Base-by-base conservation (phyloP, 768 basidiomycete species). In the Daedaleopsis nitida region DNA sequence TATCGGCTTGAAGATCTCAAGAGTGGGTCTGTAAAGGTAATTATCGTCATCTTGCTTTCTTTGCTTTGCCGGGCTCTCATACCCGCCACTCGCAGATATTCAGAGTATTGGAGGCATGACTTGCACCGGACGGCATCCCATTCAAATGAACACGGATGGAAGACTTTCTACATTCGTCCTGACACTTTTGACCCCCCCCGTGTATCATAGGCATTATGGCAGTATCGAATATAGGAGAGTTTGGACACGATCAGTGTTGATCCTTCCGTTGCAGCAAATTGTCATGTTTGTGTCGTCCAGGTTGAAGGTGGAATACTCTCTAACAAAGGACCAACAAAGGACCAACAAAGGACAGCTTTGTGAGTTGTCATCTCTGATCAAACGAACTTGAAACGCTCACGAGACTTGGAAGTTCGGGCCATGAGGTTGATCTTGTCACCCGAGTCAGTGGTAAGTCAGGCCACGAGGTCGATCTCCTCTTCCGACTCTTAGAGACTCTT, bases 1-100 rank as follows among this genome's bases (percentile, higher is more conserved):
- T 96, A 95, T 77, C 83, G 91, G 57, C 75, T 94, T 72, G 93
- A 96, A 44, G 94, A 96, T 78, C 71, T 96, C 68, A 95, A 95
- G 78, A 91, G 86, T 68, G 94, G 94, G 12, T 75, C 78, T 24
- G 83, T 94, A 45, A 89, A 92, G 84, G 92, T 93, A 60, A 65
- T 72, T 66, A 21, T 51, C 38, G 11, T n/a, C 7, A 19, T n/a
- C 13, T 12, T 32, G 12, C 0, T 24, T 54, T 7, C 10, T 5
- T 37, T 59, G 19, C 9, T 47, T 27, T 44, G 13, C 16, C 34
- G 14, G 53, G 23, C 13, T 12, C 44, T 42, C 24, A 32, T 34
- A 11, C 19, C 35, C 9, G 24, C 14, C 19, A 52, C 34, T 34
- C 52, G 6, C 49, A 80, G 80, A 70, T 80, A 42, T 79, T 75